Percentiles rank a stretch among this genome's conserved stretches.
Evolutionary conservation across 305 asterid genomes (phyloP).

Genomic region (Petunia hybrid): DNA sequence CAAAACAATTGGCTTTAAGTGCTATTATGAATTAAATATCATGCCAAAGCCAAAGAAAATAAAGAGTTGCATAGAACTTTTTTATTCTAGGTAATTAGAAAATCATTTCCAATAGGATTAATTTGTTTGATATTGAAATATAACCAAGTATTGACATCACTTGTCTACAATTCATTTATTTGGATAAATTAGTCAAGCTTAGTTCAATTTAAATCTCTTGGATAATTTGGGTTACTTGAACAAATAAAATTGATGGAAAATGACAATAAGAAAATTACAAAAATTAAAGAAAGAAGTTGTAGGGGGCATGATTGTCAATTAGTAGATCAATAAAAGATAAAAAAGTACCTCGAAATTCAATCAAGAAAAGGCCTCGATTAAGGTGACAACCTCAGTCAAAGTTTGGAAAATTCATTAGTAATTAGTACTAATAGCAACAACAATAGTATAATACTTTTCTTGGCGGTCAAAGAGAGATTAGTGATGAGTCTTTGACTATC

Average conservation of each 20-base stretch:
- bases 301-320: conserved; percentile 46
- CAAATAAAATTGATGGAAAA: no score
- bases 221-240: conserved; percentile 27
- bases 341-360: conserved; percentile 48
- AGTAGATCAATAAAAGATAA: conserved; percentile 20
- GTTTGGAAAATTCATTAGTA: conserved; percentile 32
- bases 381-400: conserved; percentile 67
- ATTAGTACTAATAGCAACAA: background rate
- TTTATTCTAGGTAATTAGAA: background rate
- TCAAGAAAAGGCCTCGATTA: conserved; percentile 59
- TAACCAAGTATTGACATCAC: background rate
- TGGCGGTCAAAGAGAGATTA: conserved; percentile 50
- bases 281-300: background rate
- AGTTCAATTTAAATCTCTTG: conserved; percentile 29
- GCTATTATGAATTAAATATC: background rate
- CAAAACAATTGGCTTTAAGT: background rate
- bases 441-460: background rate
- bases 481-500: conserved; percentile 51
- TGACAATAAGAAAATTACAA: background rate
- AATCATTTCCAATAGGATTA: no score
- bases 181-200: background rate
- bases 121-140: background rate
- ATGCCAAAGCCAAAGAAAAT: background rate
- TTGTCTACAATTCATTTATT: background rate
- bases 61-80: background rate